Evolutionary conservation across 805 yeast genomes (phyloP).

Genomic region (Saccharomyces paradoxus): DNA sequence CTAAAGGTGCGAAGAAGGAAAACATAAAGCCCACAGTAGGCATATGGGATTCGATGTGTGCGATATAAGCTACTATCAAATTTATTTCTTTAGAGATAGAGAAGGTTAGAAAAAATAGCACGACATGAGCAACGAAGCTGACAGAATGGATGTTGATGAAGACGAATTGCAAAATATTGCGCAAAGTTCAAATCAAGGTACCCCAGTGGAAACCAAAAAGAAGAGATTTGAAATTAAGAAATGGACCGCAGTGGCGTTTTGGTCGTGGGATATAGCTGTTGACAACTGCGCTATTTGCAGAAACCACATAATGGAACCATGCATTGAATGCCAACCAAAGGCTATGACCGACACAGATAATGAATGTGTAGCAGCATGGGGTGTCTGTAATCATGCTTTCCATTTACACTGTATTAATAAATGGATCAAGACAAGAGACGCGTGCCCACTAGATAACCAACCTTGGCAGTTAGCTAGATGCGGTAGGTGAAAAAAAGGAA

Average conservation of each 20-base stretch:
- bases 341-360: constrained; percentile 50
- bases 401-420: constrained; percentile 93
- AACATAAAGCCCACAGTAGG: neutral
- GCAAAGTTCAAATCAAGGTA: neutral
- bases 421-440: constrained; percentile 92
- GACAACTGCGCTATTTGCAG: constrained; percentile 98
- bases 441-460: constrained; percentile 91
- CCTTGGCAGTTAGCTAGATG: constrained; percentile 78
- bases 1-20: neutral
- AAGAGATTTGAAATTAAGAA: constrained; percentile 87
- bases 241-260: constrained; percentile 99
- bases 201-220: constrained; percentile 31
- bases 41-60: neutral
- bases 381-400: constrained; percentile 95
- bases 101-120: neutral
- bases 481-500: constrained; percentile 42
- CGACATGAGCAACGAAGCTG: constrained; percentile 14
- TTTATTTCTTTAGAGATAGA: neutral
- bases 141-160: constrained; percentile 24
- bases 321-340: constrained; percentile 92
- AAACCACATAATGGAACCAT: constrained; percentile 95
- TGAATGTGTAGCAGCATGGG: constrained; percentile 95
- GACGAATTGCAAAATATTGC: constrained; percentile 2
- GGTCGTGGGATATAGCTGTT: constrained; percentile 97
- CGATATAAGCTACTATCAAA: neutral